These are phyloP conservation scores for Pseudogymnoascus sp. DNA, from an alignment of 2,329 filamentous ascomycete genomes.

Conservation along the genomic window DNA sequence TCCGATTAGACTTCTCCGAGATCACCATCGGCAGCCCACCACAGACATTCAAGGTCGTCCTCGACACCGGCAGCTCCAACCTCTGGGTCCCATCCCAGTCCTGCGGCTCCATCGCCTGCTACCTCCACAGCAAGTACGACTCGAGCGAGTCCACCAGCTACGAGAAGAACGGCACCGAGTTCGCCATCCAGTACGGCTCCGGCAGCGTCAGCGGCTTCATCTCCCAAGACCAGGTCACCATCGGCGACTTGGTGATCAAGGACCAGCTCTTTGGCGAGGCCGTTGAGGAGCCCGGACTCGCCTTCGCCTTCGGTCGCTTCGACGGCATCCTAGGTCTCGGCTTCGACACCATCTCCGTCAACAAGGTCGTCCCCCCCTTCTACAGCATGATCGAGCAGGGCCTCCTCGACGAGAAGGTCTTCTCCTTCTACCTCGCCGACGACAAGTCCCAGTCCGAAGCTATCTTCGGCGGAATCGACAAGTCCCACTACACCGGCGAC, in stretches of 20 bases:
- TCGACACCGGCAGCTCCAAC: constrained; percentile 98
- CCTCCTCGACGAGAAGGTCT: constrained; percentile 83
- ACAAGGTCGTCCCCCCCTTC: constrained; percentile 88
- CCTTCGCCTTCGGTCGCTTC: constrained; percentile 95
- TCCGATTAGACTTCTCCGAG: constrained; percentile 80
- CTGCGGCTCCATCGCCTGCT: constrained; percentile 95
- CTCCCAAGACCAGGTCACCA: constrained; percentile 76
- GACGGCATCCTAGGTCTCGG: constrained; percentile 94
- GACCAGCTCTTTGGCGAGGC: constrained; percentile 93
- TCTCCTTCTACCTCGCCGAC: constrained; percentile 90
- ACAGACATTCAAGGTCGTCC: constrained; percentile 95
- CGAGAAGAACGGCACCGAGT: constrained; percentile 86
- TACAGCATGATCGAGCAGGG: constrained; percentile 92
- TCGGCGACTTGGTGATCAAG: constrained; percentile 84
- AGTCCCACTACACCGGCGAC: constrained; percentile 73
- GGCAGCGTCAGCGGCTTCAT: constrained; percentile 90
- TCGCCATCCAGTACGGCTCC: constrained; percentile 92
- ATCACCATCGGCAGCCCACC: constrained; percentile 87
- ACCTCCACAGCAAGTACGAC: constrained; percentile 94
- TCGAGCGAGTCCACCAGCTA: constrained; percentile 81
- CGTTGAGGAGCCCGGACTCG: constrained; percentile 88
- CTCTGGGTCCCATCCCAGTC: constrained; percentile 91
- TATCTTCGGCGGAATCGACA: constrained; percentile 81
- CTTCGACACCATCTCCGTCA: constrained; percentile 95
- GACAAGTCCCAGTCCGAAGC: constrained; percentile 73